These are phyloP conservation scores for Halophytophthora polymorphica DNA, from an alignment of 352 stramenopile genomes.

Conservation along the genomic window DNA sequence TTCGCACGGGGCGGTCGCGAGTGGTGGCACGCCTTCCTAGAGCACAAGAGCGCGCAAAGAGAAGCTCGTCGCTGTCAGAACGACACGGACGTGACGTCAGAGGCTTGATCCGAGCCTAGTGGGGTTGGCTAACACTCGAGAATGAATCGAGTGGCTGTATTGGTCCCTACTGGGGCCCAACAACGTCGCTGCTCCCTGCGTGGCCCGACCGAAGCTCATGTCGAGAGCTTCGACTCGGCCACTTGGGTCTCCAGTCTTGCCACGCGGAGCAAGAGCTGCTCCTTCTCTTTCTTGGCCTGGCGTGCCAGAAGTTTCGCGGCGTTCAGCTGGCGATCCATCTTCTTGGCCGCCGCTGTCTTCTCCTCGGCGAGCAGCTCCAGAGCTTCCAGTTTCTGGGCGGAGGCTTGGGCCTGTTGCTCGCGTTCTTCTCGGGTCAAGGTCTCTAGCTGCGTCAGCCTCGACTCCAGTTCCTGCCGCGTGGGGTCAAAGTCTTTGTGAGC, in stretches of 20 bases:
- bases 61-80: conserved; percentile 21
- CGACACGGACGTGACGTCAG: conserved; percentile 16
- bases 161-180: no score
- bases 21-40: conserved; percentile 32
- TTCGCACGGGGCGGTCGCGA: conserved; percentile 17
- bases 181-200: no score
- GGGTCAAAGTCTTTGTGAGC: no score
- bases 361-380: conserved; percentile 39
- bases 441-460: conserved; percentile 32
- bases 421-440: conserved; percentile 34
- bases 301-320: conserved; percentile 62
- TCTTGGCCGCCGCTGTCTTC: conserved; percentile 47
- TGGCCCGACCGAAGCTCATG: no score
- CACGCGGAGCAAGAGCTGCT: conserved; percentile 43
- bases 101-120: background rate
- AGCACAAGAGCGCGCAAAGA: conserved; percentile 34
- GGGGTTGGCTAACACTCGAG: background rate
- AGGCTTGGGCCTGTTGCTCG: conserved; percentile 21
- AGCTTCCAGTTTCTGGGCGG: conserved; percentile 28
- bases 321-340: conserved; percentile 57
- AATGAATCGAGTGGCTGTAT: background rate
- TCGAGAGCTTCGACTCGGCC: no score
- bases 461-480: conserved; percentile 38
- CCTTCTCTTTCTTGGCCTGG: conserved; percentile 74
- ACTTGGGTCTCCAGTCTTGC: conserved; percentile 33